A percentile compares a stretch with the other conserved stretches of the same genome.
Conservation (phyloP, 176 grass and related monocot genomes). For the maize (Zea mays) region Zm-B73-REFERENCE-NAM-5.0 NC_050103.1:166124001-166124500, state of each 20-base stretch:
- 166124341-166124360: conserved; percentile 8
- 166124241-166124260: too few species aligned
- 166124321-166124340: not conserved
- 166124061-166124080: not conserved
- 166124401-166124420: conserved; percentile 71
- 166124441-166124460: conserved; percentile 88
- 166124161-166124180: too few species aligned
- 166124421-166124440: conserved; percentile 82
- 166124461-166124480: conserved; percentile 90
- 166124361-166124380: conserved; percentile 65
- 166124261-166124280: not conserved
- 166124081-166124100: not conserved
- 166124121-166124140: too few species aligned
- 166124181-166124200: too few species aligned
- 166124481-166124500: conserved; percentile 56
- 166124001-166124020: not conserved
- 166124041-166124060: not conserved
- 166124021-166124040: not conserved
- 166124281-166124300: not conserved
- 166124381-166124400: conserved; percentile 64
- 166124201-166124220: too few species aligned
- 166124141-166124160: too few species aligned
- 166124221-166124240: too few species aligned
- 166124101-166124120: not conserved
- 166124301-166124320: not conserved